These are phyloP conservation scores for Candida buenavistaensis DNA, from an alignment of 1,139 yeast genomes.

Conservation along the genomic window DNA sequence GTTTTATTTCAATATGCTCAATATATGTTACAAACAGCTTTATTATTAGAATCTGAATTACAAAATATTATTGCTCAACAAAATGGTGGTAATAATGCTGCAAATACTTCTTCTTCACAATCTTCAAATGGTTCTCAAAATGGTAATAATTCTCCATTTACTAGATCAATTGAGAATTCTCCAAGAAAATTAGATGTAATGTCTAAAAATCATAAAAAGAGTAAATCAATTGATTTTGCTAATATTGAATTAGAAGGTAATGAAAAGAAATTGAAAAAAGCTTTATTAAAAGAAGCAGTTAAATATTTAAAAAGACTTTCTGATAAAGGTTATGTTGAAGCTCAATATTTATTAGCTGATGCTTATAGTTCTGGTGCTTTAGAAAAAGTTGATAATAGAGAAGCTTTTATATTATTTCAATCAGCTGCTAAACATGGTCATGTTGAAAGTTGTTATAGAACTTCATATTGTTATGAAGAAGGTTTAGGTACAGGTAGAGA, in stretches of 20 bases:
- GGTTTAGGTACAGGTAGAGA: slow-evolving; percentile 93
- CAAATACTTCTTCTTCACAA: slow-evolving; percentile 13
- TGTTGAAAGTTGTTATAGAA: slow-evolving; percentile 85
- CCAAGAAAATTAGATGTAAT: slow-evolving; percentile 22
- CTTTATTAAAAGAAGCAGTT: slow-evolving; percentile 75
- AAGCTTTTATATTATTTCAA: slow-evolving; percentile 75
- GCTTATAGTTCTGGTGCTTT: slow-evolving; percentile 84
- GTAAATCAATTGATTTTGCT: slow-evolving; percentile 25
- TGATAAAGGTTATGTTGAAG: slow-evolving; percentile 83
- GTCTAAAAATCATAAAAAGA: slow-evolving; percentile 17
- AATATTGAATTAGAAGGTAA: slow-evolving; percentile 21
- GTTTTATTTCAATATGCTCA: slow-evolving; percentile 90
- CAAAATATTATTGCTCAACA: slow-evolving; percentile 7
- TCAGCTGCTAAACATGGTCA: slow-evolving; percentile 94
- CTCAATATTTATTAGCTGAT: slow-evolving; percentile 88
- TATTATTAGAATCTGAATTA: slow-evolving; percentile 45
- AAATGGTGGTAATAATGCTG: slow-evolving; percentile 4
- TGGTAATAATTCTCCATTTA: slow-evolving; percentile 15
- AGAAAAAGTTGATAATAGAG: slow-evolving; percentile 78
- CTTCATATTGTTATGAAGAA: slow-evolving; percentile 89
- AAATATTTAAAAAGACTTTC: slow-evolving; percentile 69
- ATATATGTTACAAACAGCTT: slow-evolving; percentile 83
- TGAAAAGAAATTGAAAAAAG: slow-evolving; percentile 38
- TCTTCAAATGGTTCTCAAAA: slow-evolving; percentile 15
- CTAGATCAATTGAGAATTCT: slow-evolving; percentile 24